These are phyloP conservation scores for Aspergillus uvarum DNA, from an alignment of 2,329 filamentous ascomycete species.

Conservation along the genomic window DNA sequence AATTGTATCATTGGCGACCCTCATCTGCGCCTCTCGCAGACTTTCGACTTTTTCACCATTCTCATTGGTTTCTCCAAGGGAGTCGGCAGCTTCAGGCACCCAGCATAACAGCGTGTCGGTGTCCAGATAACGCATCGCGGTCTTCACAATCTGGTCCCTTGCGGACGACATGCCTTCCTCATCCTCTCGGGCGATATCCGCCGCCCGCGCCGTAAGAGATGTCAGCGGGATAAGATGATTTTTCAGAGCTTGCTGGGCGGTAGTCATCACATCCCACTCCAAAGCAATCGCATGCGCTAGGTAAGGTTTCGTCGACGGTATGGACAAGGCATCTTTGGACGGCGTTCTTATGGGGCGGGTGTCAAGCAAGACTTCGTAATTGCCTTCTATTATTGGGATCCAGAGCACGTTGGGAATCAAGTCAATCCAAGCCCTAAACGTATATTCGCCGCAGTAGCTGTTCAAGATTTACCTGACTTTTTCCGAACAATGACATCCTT, in stretches of 20 bases:
- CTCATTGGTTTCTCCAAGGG: constrained; percentile 50
- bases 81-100: constrained; percentile 61
- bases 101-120: constrained; percentile 94
- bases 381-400: constrained; percentile 38
- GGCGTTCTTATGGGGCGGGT: constrained; percentile 74
- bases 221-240: constrained; percentile 89
- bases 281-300: constrained; percentile 83
- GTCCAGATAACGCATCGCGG: constrained; percentile 79
- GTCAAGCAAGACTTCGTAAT: constrained; percentile 72
- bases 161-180: constrained; percentile 50
- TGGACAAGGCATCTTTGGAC: constrained; percentile 66
- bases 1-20: constrained; percentile 68
- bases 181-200: constrained; percentile 76
- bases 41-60: constrained; percentile 53
- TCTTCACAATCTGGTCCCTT: constrained; percentile 63
- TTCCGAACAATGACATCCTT: constrained; percentile 73
- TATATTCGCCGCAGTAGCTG: not conserved
- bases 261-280: constrained; percentile 87
- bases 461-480: constrained; percentile 55
- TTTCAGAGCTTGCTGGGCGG: constrained; percentile 78
- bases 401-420: not conserved
- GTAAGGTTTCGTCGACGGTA: constrained; percentile 74
- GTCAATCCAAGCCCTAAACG: constrained; percentile 7
- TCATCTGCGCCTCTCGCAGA: constrained; percentile 71
- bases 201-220: constrained; percentile 75